phyloP scores from a whole-genome alignment of 2,329 filamentous ascomycete species.

The Talaromyces piceae region DNA sequence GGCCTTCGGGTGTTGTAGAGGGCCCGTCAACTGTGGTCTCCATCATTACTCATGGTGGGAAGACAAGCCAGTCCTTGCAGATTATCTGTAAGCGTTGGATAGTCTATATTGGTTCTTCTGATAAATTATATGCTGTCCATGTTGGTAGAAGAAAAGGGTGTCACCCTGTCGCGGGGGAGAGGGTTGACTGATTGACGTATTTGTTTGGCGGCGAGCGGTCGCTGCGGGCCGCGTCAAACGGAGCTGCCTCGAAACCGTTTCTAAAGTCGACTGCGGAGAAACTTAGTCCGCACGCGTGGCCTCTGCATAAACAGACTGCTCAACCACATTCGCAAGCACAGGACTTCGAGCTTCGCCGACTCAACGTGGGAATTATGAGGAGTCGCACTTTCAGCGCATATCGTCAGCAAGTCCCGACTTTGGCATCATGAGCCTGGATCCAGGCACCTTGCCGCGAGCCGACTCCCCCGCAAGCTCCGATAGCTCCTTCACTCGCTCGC shows the following conservation, averaged over 20 bases:
- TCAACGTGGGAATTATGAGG: slow-evolving; percentile 28
- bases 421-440: slow-evolving; percentile 38
- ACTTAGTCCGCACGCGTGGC: slow-evolving; percentile 16
- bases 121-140: neutral
- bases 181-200: slow-evolving; percentile 9
- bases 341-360: slow-evolving; percentile 2
- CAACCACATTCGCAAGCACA: slow-evolving; percentile 3
- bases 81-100: neutral
- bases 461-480: slow-evolving; percentile 76
- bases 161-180: neutral
- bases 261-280: slow-evolving; percentile 11
- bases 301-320: slow-evolving; percentile 13
- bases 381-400: slow-evolving; percentile 16
- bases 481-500: slow-evolving; percentile 70
- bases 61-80: neutral
- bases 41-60: slow-evolving; percentile 10
- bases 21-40: slow-evolving; percentile 9
- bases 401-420: slow-evolving; percentile 20
- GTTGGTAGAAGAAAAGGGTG: neutral
- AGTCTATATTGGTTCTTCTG: neutral
- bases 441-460: slow-evolving; percentile 34
- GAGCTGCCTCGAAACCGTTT: slow-evolving; percentile 8
- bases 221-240: neutral
- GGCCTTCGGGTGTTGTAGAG: slow-evolving; percentile 8
- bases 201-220: neutral